Evolutionary conservation across 2,329 filamentous ascomycete genomes (phyloP).

Genomic region (Cadophora sp.): DNA sequence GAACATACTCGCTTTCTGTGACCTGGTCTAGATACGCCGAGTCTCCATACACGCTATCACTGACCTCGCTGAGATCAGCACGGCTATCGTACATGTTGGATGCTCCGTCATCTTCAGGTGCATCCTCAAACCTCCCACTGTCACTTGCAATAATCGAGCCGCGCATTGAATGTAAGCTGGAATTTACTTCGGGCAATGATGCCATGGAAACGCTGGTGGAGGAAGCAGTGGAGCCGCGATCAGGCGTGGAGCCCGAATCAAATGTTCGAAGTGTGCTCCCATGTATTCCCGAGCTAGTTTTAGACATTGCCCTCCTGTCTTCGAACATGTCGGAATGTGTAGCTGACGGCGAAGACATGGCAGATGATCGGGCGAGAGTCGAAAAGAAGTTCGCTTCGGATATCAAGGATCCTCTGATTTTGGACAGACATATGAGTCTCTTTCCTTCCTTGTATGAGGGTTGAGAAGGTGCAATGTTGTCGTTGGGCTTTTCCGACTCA

Average conservation of each 20-base stretch:
- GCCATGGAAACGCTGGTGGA: conserved; percentile 30
- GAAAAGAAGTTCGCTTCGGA: conserved; percentile 73
- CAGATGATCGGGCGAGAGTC: conserved; percentile 62
- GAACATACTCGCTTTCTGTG: conserved; percentile 42
- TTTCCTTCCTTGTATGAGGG: conserved; percentile 65
- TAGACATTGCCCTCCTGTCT: conserved; percentile 41
- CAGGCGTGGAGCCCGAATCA: conserved; percentile 34
- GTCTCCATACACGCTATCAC: conserved; percentile 41
- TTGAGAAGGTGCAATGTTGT: conserved; percentile 20
- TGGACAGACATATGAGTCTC: conserved; percentile 67
- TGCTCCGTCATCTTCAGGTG: conserved; percentile 42
- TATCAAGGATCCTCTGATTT: conserved; percentile 69
- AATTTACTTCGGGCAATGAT: conserved; percentile 28
- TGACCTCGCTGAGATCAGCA: conserved; percentile 35
- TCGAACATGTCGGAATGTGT: conserved; percentile 53
- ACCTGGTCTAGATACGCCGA: conserved; percentile 44
- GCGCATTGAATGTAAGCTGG: conserved; percentile 22
- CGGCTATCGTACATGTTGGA: conserved; percentile 37
- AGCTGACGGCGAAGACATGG: conserved; percentile 62
- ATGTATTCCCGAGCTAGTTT: conserved; percentile 46
- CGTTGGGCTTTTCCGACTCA: conserved; percentile 40
- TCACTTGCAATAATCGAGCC: conserved; percentile 40
- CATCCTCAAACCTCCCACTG: conserved; percentile 45
- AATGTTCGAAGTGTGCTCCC: conserved; percentile 36
- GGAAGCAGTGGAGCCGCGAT: conserved; percentile 29